Evolutionary conservation across 495 filamentous ascomycete species (phyloP), one percentile per base, ranked within the genome.

Genomic region (Aspergillus cristatus): DNA sequence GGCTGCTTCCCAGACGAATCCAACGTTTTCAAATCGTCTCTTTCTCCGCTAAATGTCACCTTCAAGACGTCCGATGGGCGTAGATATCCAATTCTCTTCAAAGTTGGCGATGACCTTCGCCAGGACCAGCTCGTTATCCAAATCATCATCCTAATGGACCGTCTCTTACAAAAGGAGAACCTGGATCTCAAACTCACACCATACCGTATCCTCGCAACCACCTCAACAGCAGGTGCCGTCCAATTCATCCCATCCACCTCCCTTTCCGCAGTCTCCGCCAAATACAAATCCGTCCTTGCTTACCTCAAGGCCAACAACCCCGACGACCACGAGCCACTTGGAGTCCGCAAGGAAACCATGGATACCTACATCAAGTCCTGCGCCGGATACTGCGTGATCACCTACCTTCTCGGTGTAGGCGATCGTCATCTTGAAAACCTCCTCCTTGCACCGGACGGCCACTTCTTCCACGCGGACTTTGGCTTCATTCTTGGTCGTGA

Each of bases 391-490:
- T 96, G 93, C 56, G 91, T 99, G 14, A 96, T 99, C 53, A 99
- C 91, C 0, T 99, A 97, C 61, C 79, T 99, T 25, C 79, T 99
- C n/a, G 91, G 91, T 18, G 91, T 99, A 18, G 91, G 91, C 28
- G 91, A 99, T 54, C 79, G 91, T 0, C 91, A 99, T 60, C 73
- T 97, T 8, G 91, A 99, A 54, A 99, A 99, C 55, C 75, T 99
- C 5, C 80, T 97, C 24, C 74, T 99, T 7, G 73, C 87, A 0
- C 90, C 93, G 10, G 80, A 86, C 48, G 91, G 72, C 13, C 85
- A 90, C 54, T 99, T 99, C 66, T 97, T 99, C 75, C 91, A 99
- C 58, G 86, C 85, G 20, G 91, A 97, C 51, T 97, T 99, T 47
- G 90, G 93, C 24, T 99, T 89, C 63, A 97, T 99, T 43, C 81